phyloP scores from a whole-genome alignment of 2,329 filamentous ascomycete genomes.

The Claviceps arundinis region DNA sequence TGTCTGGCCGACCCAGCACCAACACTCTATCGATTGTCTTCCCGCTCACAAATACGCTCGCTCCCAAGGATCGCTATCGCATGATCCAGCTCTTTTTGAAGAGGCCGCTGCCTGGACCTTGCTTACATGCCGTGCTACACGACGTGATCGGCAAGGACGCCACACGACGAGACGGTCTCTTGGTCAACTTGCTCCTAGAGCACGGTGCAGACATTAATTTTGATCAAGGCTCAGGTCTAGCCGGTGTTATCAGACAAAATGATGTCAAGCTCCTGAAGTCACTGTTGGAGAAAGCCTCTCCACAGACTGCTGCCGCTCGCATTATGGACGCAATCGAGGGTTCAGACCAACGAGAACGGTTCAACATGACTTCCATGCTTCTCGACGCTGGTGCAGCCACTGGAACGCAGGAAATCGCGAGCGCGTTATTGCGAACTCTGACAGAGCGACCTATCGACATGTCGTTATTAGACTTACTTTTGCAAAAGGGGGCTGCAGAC shows the following conservation, averaged over 20 bases:
- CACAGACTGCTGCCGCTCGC: slow-evolving; percentile 33
- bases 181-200: slow-evolving; percentile 39
- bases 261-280: slow-evolving; percentile 32
- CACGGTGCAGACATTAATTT: slow-evolving; percentile 42
- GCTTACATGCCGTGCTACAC: slow-evolving; percentile 36
- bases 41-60: slow-evolving; percentile 30
- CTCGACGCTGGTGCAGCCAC: slow-evolving; percentile 31
- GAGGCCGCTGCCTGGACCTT: slow-evolving; percentile 31
- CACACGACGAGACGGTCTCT: slow-evolving; percentile 32
- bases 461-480: slow-evolving; percentile 32
- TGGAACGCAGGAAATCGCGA: slow-evolving; percentile 27
- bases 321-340: slow-evolving; percentile 35
- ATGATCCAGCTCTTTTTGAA: slow-evolving; percentile 38
- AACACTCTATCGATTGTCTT: slow-evolving; percentile 37
- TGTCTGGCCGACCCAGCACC: slow-evolving; percentile 31
- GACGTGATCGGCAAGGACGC: slow-evolving; percentile 36
- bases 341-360: slow-evolving; percentile 26
- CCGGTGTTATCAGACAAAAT: slow-evolving; percentile 32
- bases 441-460: slow-evolving; percentile 34
- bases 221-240: slow-evolving; percentile 35
- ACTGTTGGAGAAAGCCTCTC: slow-evolving; percentile 32
- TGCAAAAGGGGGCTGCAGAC: slow-evolving; percentile 39
- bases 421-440: slow-evolving; percentile 29
- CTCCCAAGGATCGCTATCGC: slow-evolving; percentile 28
- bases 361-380: slow-evolving; percentile 33